These are phyloP conservation scores for Saksenaea oblongispora DNA, from an alignment of 371 early-diverging fungal species.

Conservation along the genomic window DNA sequence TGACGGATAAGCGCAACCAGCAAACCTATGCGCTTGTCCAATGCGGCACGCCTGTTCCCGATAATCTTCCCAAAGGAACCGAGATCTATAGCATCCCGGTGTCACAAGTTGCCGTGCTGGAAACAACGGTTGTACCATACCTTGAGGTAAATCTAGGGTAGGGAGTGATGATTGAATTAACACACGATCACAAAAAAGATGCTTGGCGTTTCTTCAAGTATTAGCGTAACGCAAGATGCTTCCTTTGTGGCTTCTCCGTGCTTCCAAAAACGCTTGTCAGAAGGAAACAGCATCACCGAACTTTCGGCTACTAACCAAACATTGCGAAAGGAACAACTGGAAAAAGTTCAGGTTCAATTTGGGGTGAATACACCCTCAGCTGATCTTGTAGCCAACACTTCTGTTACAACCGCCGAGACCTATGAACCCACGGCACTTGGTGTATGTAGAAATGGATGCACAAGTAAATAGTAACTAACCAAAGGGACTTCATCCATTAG, in stretches of 20 bases:
- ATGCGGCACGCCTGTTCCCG: conserved; percentile 67
- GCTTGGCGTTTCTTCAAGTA: conserved; percentile 61
- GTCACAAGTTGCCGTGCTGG: conserved; percentile 55
- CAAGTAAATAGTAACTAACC: background rate
- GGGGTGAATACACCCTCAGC: conserved; percentile 22
- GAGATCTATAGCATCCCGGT: conserved; percentile 62
- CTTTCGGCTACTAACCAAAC: conserved; percentile 44
- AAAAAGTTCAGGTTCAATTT: conserved; percentile 46
- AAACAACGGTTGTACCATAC: conserved; percentile 67
- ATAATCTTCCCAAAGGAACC: conserved; percentile 48
- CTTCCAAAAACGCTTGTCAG: conserved; percentile 53
- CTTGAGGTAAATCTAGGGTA: conserved; percentile 51
- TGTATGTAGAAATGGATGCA: conserved; percentile 33
- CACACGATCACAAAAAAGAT: conserved; percentile 31
- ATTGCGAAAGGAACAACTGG: conserved; percentile 40
- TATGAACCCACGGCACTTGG: conserved; percentile 57
- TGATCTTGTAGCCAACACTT: conserved; percentile 22
- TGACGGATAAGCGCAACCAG: conserved; percentile 47
- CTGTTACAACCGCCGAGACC: conserved; percentile 30
- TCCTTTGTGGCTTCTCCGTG: conserved; percentile 67
- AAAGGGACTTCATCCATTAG: conserved; percentile 18
- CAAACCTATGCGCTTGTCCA: conserved; percentile 63
- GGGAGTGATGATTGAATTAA: background rate
- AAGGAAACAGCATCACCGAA: conserved; percentile 24
- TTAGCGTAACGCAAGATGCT: conserved; percentile 58